Evolutionary conservation across 2,329 filamentous ascomycete genomes (phyloP).

Genomic region (Stachybotrys echinatus): DNA sequence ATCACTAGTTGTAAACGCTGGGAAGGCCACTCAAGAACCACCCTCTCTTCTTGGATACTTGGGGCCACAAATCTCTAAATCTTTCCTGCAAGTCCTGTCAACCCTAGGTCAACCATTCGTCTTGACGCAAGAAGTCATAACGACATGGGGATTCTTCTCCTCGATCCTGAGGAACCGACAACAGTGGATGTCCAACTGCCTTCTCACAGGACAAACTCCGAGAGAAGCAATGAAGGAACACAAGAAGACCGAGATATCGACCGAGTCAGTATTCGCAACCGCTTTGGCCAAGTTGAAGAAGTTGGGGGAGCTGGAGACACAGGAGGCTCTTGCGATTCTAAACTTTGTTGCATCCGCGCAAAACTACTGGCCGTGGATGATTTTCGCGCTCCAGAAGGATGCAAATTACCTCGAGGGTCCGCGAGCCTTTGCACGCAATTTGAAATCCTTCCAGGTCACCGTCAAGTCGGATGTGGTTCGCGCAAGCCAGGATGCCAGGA

Average conservation of each 20-base stretch:
- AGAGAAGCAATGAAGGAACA: slow-evolving; percentile 61
- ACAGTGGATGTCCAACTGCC: slow-evolving; percentile 91
- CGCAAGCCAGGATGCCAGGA: slow-evolving; percentile 58
- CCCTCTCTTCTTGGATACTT: slow-evolving; percentile 92
- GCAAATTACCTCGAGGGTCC: slow-evolving; percentile 67
- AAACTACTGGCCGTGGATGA: slow-evolving; percentile 94
- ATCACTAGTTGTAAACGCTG: slow-evolving; percentile 65
- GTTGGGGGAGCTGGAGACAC: slow-evolving; percentile 59
- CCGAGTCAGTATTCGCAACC: slow-evolving; percentile 64
- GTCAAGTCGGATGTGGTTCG: slow-evolving; percentile 50
- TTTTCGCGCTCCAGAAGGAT: slow-evolving; percentile 72
- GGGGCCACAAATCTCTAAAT: slow-evolving; percentile 74
- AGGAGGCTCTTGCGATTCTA: slow-evolving; percentile 68
- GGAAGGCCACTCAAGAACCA: slow-evolving; percentile 64
- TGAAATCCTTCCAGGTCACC: slow-evolving; percentile 47
- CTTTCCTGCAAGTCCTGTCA: slow-evolving; percentile 75
- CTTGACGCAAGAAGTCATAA: slow-evolving; percentile 57
- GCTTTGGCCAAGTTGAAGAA: slow-evolving; percentile 66
- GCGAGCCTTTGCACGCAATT: slow-evolving; percentile 59
- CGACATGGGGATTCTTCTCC: slow-evolving; percentile 81
- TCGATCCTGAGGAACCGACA: slow-evolving; percentile 84
- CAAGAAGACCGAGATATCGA: slow-evolving; percentile 42
- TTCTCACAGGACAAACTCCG: slow-evolving; percentile 83
- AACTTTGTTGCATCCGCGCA: slow-evolving; percentile 85
- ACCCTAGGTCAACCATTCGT: slow-evolving; percentile 71